A percentile compares a stretch with the other conserved stretches of the same genome.
Evolutionary conservation across 257 asterid species (phyloP).

Genomic region (Solanum sejunctum): DNA sequence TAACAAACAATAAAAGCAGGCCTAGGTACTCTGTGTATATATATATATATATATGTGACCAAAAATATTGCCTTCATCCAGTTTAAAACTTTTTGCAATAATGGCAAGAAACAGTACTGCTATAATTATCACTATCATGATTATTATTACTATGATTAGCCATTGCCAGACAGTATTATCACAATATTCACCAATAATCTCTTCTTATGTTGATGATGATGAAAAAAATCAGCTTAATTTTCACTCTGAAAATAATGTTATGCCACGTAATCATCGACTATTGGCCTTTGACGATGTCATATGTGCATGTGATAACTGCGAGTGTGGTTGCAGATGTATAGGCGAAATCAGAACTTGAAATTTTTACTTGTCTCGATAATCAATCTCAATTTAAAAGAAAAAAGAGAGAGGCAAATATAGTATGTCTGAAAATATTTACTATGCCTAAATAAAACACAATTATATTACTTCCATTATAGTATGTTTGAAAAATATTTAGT

Average conservation of each 20-base stretch:
- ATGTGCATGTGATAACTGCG: background rate
- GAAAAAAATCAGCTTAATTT: background rate
- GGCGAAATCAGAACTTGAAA: background rate
- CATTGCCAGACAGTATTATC: background rate
- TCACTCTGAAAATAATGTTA: background rate
- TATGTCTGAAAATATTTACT: too few relatives aligned
- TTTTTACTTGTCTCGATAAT: background rate
- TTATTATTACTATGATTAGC: background rate
- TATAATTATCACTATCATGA: background rate
- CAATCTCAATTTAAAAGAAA: background rate
- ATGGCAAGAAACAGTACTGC: background rate
- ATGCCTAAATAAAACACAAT: background rate
- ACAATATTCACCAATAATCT: background rate
- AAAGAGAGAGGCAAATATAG: background rate
- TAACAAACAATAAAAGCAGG: background rate
- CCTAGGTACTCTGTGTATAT: background rate
- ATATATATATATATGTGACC: too few relatives aligned
- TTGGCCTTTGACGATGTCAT: background rate
- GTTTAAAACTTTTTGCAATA: background rate
- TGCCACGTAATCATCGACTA: background rate
- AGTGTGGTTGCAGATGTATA: background rate
- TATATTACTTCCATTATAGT: background rate
- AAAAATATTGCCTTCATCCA: background rate
- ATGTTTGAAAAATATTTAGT: background rate
- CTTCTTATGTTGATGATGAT: background rate